Base-by-base conservation (phyloP, 2,329 filamentous ascomycete species). In the Shiraia sp. region DNA sequence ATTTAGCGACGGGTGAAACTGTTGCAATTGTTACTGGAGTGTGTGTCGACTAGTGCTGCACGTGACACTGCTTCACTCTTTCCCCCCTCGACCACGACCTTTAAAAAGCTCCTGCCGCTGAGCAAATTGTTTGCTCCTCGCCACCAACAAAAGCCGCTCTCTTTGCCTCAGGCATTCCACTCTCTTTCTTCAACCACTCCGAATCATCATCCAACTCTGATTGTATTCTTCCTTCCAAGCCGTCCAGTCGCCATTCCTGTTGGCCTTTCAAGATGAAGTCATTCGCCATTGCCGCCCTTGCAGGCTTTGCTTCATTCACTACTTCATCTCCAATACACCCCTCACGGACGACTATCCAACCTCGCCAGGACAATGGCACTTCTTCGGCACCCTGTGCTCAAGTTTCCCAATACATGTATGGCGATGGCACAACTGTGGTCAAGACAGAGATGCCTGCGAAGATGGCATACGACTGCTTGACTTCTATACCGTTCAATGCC, bases 401-500 rank as follows among this genome's bases (percentile, higher is more conserved):
- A 39, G 62, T 66, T 34, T 67, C 65, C 5, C 40, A 59, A 17
- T 50, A 56, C 34, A 48, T 67, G 45, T 65, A 63, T 35, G 53
- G 49, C 23, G 37, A 56, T 34, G 50, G 51, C 4, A 51, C 36
- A 0, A 16, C 36, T 14, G 27, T 38, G 8, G 33, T 41, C 33
- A 39, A 40, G 6, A 34, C 61, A 55, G 10, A 67, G 4, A 63
- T 76, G 2, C 70, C 72, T 14, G 74, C 74, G n/a, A 43, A 65
- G 10, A 38, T 75, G 16, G 74, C 73, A 2, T 74, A 69, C 45
- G 68, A 75, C 8, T 77, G 74, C 55, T 60, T 76, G 30, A 69
- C 63, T 34, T 70, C 62, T 32, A 66, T 76, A 9, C 72, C 73
- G 0, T 68, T 76, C 53, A 76, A 75, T 37, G 60, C 58, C 16